Evolutionary conservation across 768 basidiomycete genomes (phyloP).

Genomic region (Tylopilus rubrobrunneus): DNA sequence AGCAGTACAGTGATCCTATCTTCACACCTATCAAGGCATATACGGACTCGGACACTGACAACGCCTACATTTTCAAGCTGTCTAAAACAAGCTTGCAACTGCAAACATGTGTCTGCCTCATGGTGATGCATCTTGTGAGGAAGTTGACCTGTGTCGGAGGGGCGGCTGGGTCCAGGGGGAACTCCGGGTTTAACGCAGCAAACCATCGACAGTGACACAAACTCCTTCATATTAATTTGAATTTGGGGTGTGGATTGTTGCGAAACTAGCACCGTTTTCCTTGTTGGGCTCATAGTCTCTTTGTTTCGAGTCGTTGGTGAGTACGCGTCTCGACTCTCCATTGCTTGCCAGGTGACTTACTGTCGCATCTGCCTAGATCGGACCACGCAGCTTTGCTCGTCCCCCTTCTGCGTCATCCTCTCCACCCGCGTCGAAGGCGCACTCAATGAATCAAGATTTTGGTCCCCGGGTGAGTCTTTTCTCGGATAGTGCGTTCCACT

Average conservation of each 20-base stretch:
- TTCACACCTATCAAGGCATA: background rate
- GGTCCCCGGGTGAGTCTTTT: slow-evolving; percentile 10
- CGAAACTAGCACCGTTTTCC: background rate
- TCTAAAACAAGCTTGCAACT: background rate
- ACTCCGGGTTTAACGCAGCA: slow-evolving; percentile 3
- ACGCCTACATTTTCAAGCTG: too few relatives aligned
- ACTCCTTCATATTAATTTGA: background rate
- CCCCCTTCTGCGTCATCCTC: slow-evolving; percentile 11
- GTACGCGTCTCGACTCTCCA: background rate
- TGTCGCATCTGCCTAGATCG: slow-evolving; percentile 12
- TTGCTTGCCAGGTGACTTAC: background rate
- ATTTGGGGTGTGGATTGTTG: background rate
- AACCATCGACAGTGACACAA: too few relatives aligned
- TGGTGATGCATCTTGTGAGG: slow-evolving; percentile 15
- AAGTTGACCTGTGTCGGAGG: background rate
- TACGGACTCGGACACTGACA: background rate
- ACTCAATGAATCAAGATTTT: slow-evolving; percentile 6
- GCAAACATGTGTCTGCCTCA: slow-evolving; percentile 21
- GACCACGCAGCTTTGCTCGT: slow-evolving; percentile 8
- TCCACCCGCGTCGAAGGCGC: slow-evolving; percentile 7
- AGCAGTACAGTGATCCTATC: background rate
- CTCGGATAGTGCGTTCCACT: background rate
- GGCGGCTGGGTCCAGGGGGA: background rate
- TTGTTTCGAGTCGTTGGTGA: slow-evolving; percentile 4
- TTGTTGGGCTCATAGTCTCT: background rate